Percentiles rank a stretch among this genome's conserved stretches.
Conservation (phyloP, 2,329 filamentous ascomycete species). For the Trichoderma guizhouense region DNA sequence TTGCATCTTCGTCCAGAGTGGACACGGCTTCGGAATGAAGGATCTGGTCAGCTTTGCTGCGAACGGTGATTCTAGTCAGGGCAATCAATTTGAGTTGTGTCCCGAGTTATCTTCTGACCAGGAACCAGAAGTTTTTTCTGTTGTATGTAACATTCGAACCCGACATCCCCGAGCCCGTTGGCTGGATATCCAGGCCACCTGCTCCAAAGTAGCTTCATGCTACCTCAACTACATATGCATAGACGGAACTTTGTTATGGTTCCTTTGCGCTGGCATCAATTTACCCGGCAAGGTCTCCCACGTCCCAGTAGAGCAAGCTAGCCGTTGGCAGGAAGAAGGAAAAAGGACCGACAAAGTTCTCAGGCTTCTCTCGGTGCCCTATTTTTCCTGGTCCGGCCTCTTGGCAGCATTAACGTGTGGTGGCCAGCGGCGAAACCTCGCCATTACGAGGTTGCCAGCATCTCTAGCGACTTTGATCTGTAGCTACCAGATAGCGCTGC, state of each 20-base stretch:
- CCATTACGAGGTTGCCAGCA: conserved; percentile 3
- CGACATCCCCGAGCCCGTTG: not conserved
- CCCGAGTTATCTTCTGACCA: not conserved
- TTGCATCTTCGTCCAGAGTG: not conserved
- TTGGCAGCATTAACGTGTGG: conserved; percentile 10
- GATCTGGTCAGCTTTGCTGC: not conserved
- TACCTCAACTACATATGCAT: not conserved
- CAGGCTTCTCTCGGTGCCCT: not conserved
- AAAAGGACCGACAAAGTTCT: conserved; percentile 4
- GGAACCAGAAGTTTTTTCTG: not conserved
- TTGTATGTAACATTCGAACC: not conserved
- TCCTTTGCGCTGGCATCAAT: not conserved
- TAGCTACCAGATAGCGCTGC: conserved; percentile 13
- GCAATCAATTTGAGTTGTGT: conserved; percentile 6
- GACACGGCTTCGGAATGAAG: not conserved
- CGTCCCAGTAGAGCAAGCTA: not conserved
- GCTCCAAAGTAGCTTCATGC: not conserved
- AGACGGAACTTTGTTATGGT: conserved; percentile 3
- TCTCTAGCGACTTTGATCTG: conserved; percentile 8
- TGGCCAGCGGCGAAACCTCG: not conserved
- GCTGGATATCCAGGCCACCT: not conserved
- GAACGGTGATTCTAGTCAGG: not conserved
- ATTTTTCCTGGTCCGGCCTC: not conserved
- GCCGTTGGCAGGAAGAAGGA: not conserved
- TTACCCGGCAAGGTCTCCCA: conserved; percentile 9